Conservation (phyloP, 305 asterid species). For the Fraxinus platypoda region DNA sequence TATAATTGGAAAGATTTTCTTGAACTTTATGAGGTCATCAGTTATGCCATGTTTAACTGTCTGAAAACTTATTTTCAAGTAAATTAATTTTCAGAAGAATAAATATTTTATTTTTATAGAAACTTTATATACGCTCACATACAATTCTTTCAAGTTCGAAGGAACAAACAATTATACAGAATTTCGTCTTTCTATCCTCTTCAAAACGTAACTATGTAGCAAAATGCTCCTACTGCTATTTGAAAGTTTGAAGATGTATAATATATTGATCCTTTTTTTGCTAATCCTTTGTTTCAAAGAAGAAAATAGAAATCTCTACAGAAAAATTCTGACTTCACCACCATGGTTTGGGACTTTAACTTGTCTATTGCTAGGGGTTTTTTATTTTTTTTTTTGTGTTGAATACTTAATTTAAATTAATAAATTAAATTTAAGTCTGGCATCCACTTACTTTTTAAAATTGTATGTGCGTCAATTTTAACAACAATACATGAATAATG, state of each 20-base stretch:
- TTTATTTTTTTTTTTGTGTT: too few species aligned
- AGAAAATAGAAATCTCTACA: too few species aligned
- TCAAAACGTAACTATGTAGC: too few species aligned
- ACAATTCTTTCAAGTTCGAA: neutral
- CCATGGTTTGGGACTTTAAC: too few species aligned
- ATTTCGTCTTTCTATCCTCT: neutral
- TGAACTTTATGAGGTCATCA: neutral
- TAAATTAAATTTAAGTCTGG: too few species aligned
- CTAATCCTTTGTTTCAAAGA: too few species aligned
- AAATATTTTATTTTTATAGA: neutral
- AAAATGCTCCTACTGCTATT: too few species aligned
- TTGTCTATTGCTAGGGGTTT: neutral
- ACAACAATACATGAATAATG: too few species aligned
- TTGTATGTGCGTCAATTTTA: too few species aligned
- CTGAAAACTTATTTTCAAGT: neutral
- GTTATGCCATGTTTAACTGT: neutral
- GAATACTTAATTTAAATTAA: neutral
- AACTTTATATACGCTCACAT: neutral
- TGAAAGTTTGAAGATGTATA: too few species aligned
- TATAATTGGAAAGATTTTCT: neutral
- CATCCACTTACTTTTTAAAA: neutral
- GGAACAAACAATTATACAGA: neutral
- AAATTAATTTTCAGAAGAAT: neutral
- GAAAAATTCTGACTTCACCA: too few species aligned
- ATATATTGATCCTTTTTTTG: too few species aligned